Evolutionary conservation across 2,329 filamentous ascomycete genomes (phyloP).

Genomic region (Coleophoma cylindrospora): DNA sequence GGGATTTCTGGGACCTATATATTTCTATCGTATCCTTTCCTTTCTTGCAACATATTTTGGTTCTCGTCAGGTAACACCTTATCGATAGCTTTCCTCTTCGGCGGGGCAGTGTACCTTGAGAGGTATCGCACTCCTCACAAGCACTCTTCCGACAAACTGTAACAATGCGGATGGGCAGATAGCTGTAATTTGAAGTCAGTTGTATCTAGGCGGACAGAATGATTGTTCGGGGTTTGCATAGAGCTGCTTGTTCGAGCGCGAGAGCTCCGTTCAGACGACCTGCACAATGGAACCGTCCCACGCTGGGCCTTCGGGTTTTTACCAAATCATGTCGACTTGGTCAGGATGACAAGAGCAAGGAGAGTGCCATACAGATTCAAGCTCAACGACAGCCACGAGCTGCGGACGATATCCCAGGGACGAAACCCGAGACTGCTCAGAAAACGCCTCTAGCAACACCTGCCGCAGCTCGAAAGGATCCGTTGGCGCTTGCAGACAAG

Average conservation of each 20-base stretch:
- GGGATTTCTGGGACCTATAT: too few species aligned
- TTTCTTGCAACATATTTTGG: too few species aligned
- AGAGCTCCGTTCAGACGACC: constrained; percentile 14
- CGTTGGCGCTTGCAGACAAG: constrained; percentile 60
- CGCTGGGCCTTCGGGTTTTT: constrained; percentile 21
- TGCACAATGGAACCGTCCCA: constrained; percentile 15
- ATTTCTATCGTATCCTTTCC: too few species aligned
- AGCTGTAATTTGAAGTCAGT: constrained; percentile 8
- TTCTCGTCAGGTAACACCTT: neutral
- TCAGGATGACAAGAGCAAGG: constrained; percentile 15
- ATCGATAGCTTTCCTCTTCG: neutral
- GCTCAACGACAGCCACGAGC: constrained; percentile 13
- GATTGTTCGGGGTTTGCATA: constrained; percentile 21
- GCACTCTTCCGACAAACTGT: neutral
- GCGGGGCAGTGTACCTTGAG: neutral
- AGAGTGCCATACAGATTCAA: constrained; percentile 12
- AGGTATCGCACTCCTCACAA: constrained; percentile 4
- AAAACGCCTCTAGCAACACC: constrained; percentile 12
- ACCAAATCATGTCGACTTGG: constrained; percentile 17
- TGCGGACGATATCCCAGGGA: constrained; percentile 14
- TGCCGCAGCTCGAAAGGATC: constrained; percentile 36
- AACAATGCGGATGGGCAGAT: constrained; percentile 12
- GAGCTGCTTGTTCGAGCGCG: constrained; percentile 21
- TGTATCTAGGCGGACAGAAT: constrained; percentile 13
- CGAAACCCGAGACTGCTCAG: constrained; percentile 16